These are phyloP conservation scores for Macrophomina phaseolina DNA, from an alignment of 2,329 filamentous ascomycete species.

Conservation along the genomic window DNA sequence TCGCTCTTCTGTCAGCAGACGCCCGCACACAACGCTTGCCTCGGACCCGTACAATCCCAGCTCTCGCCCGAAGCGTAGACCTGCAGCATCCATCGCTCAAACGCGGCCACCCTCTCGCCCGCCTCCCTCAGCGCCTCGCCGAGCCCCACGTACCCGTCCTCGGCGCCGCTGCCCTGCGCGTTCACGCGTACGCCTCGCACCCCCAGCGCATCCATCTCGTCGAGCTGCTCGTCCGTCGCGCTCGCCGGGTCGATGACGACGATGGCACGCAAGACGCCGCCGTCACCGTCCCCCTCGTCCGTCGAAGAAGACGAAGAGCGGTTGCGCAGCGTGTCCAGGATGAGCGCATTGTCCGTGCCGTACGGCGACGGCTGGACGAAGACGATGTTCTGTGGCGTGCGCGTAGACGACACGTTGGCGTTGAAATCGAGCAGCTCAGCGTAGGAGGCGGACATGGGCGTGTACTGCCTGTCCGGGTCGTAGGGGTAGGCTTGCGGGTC, in stretches of 20 bases:
- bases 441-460: neutral
- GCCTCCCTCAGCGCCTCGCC: neutral
- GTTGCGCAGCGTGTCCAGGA: constrained; percentile 2
- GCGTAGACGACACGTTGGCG: neutral
- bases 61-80: neutral
- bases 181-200: constrained; percentile 5
- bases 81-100: neutral
- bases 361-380: constrained; percentile 5
- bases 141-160: neutral
- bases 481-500: neutral
- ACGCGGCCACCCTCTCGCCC: neutral
- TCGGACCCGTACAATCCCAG: neutral
- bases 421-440: neutral
- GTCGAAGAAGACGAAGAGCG: neutral
- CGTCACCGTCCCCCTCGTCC: no score
- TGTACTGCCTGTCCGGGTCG: neutral
- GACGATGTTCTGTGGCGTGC: neutral
- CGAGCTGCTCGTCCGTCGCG: neutral
- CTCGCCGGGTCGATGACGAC: neutral
- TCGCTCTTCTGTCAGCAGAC: no score
- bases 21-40: neutral
- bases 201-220: neutral
- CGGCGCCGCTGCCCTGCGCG: neutral
- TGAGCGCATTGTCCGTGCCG: constrained; percentile 1
- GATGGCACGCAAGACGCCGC: neutral